Evolutionary conservation across 192 early-diverging fungal genomes (phyloP).

Genomic region (Coemansia reversa): DNA sequence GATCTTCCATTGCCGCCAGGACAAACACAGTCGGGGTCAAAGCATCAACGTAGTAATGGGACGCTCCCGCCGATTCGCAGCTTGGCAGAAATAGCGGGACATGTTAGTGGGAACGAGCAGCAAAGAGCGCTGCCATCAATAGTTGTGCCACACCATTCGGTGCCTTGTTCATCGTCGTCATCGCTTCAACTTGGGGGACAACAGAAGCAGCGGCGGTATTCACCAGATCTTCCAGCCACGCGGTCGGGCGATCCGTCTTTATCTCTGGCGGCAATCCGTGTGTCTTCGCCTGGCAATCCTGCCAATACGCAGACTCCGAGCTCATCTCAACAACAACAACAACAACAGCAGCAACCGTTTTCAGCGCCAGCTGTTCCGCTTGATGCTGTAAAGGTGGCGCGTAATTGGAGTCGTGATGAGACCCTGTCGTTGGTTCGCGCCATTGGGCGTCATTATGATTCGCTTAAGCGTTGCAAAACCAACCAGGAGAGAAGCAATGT

Average conservation of each 20-base stretch:
- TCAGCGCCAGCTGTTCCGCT: neutral
- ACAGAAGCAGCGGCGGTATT: neutral
- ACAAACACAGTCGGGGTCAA: conserved; percentile 14
- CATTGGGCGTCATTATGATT: conserved; percentile 51
- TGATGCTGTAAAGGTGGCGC: conserved; percentile 42
- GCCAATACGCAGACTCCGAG: neutral
- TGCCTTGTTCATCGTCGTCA: neutral
- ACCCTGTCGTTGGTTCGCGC: conserved; percentile 51
- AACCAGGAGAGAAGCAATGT: conserved; percentile 57
- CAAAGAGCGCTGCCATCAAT: conserved; percentile 2
- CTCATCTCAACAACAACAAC: conserved; percentile 8
- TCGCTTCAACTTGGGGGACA: neutral
- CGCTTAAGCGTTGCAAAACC: conserved; percentile 48
- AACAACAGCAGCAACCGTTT: neutral
- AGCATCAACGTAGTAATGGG: conserved; percentile 37
- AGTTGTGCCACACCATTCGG: neutral
- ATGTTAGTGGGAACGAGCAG: neutral
- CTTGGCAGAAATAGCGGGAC: conserved; percentile 14
- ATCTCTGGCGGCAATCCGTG: conserved; percentile 15
- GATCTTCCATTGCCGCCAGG: conserved; percentile 36
- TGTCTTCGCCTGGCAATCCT: conserved; percentile 11
- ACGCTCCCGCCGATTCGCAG: conserved; percentile 46
- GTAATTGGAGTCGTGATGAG: conserved; percentile 55
- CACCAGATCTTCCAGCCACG: neutral
- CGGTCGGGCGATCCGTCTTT: conserved; percentile 17